Conservation (phyloP, 2,329 filamentous ascomycete species). For the Sporothrix variecibatus region DNA sequence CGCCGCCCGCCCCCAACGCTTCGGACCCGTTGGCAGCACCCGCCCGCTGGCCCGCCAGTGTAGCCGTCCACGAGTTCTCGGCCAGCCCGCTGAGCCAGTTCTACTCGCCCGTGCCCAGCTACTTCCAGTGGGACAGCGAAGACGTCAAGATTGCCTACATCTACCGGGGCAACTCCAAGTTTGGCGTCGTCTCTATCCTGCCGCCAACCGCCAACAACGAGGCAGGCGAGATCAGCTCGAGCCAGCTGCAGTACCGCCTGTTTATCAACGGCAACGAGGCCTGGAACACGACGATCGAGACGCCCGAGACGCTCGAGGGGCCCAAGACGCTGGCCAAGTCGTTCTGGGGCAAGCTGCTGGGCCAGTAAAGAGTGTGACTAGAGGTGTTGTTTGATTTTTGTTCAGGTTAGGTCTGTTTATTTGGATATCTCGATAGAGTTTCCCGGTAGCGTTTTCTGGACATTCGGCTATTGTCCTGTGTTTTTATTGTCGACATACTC, state of each 20-base stretch:
- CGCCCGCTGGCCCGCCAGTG: slow-evolving; percentile 62
- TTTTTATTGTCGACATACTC: not conserved
- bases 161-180: slow-evolving; percentile 84
- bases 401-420: not conserved
- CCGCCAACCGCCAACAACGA: slow-evolving; percentile 56
- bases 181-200: slow-evolving; percentile 75
- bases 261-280: slow-evolving; percentile 78
- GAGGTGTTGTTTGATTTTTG: not conserved
- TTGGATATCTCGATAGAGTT: not conserved
- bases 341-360: slow-evolving; percentile 49
- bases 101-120: slow-evolving; percentile 81
- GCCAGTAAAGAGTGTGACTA: not conserved
- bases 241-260: slow-evolving; percentile 75
- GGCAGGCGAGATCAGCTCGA: slow-evolving; percentile 44
- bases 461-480: not conserved
- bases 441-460: not conserved
- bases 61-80: slow-evolving; percentile 85
- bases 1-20: slow-evolving; percentile 54
- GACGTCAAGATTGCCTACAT: slow-evolving; percentile 86
- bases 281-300: slow-evolving; percentile 66
- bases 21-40: not conserved
- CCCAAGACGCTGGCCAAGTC: slow-evolving; percentile 41
- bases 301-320: slow-evolving; percentile 41
- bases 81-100: slow-evolving; percentile 93
- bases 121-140: slow-evolving; percentile 75